phyloP scores from a whole-genome alignment of 2,329 filamentous ascomycete genomes.

The Fusarium chaquense region DNA sequence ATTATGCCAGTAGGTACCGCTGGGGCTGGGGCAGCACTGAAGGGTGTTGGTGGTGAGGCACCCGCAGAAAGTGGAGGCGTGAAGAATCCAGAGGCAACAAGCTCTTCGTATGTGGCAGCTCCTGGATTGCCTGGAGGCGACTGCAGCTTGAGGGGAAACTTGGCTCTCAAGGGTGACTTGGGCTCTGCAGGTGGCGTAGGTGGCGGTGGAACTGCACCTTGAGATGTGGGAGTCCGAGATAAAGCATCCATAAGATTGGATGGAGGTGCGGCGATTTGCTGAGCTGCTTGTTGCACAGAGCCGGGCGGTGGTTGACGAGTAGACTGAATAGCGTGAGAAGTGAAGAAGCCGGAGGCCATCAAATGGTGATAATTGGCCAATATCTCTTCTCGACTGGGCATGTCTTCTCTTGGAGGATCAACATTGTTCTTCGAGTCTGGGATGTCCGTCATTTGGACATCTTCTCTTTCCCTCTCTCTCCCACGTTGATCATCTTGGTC shows the following conservation, averaged over 20 bases:
- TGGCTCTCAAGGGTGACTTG: slow-evolving; percentile 32
- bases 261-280: slow-evolving; percentile 9
- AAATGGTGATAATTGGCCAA: slow-evolving; percentile 68
- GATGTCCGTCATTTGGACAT: slow-evolving; percentile 30
- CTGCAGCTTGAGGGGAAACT: slow-evolving; percentile 23
- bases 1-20: slow-evolving; percentile 30
- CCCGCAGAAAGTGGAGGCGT: slow-evolving; percentile 40
- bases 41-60: slow-evolving; percentile 27
- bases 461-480: slow-evolving; percentile 34
- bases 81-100: slow-evolving; percentile 46
- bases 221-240: slow-evolving; percentile 35
- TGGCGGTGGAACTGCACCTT: slow-evolving; percentile 14
- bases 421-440: slow-evolving; percentile 20
- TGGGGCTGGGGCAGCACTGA: slow-evolving; percentile 39
- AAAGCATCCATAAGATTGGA: slow-evolving; percentile 22
- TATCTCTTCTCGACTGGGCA: slow-evolving; percentile 62
- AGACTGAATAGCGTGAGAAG: slow-evolving; percentile 68
- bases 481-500: slow-evolving; percentile 33
- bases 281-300: slow-evolving; percentile 16
- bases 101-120: slow-evolving; percentile 44
- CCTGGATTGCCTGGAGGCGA: slow-evolving; percentile 23
- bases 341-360: slow-evolving; percentile 69
- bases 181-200: slow-evolving; percentile 21
- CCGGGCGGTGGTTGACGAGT: slow-evolving; percentile 59
- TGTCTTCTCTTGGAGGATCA: slow-evolving; percentile 38